Evolutionary conservation across 805 yeast species (phyloP).

Genomic region (Candida adriatica): DNA sequence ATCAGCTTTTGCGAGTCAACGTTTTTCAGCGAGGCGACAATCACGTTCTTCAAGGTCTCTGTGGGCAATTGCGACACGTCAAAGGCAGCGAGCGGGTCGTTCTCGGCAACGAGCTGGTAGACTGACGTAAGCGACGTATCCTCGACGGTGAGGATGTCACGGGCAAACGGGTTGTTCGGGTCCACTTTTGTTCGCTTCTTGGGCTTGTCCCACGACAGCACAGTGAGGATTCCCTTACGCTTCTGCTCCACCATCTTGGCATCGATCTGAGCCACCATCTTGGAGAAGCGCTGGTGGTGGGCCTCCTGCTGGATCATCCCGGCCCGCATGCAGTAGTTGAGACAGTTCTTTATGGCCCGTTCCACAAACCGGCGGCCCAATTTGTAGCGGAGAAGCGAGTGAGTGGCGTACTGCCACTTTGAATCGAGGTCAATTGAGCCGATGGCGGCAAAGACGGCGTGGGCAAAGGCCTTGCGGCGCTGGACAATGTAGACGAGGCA

Average conservation of each 20-base stretch:
- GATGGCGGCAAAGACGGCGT: constrained; percentile 50
- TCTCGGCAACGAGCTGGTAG: constrained; percentile 57
- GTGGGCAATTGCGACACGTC: constrained; percentile 66
- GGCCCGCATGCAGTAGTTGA: constrained; percentile 33
- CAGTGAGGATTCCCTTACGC: constrained; percentile 20
- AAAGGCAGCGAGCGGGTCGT: constrained; percentile 55
- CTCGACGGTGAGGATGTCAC: constrained; percentile 30
- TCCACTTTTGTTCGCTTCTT: constrained; percentile 20
- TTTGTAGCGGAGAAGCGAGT: constrained; percentile 36
- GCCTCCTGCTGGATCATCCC: constrained; percentile 23
- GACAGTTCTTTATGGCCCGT: constrained; percentile 43
- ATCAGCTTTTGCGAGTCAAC: constrained; percentile 46
- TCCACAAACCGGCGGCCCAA: constrained; percentile 57
- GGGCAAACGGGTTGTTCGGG: constrained; percentile 24
- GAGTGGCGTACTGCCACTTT: constrained; percentile 40
- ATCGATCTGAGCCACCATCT: constrained; percentile 18
- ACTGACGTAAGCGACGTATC: constrained; percentile 51
- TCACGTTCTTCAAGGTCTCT: constrained; percentile 57
- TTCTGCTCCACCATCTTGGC: constrained; percentile 22
- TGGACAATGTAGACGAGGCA: constrained; percentile 57
- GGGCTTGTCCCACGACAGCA: constrained; percentile 22
- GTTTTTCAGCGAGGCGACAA: constrained; percentile 55
- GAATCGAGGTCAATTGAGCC: constrained; percentile 55
- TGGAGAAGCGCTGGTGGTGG: constrained; percentile 13
- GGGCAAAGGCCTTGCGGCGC: constrained; percentile 54